Conservation (phyloP, 1,284 basidiomycete genomes). For the Puccinia triticina region DNA sequence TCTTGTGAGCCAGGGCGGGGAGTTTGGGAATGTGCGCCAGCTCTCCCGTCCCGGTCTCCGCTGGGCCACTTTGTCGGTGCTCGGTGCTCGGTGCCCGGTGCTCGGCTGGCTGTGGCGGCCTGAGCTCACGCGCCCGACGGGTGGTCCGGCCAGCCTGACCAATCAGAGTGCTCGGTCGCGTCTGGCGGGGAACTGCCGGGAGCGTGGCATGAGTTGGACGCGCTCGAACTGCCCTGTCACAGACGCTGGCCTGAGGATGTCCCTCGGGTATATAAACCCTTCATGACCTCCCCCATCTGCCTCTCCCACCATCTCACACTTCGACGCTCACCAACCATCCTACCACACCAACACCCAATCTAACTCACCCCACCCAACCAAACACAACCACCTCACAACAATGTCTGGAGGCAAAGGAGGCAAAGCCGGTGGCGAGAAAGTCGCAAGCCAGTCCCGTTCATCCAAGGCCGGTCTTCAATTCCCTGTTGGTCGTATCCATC, state of each 20-base stretch:
- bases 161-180: conserved; percentile 40
- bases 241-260: not conserved
- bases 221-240: not conserved
- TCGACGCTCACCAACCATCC: not conserved
- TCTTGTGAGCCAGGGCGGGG: not conserved
- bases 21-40: too few relatives aligned
- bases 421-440: conserved; percentile 51
- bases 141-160: conserved; percentile 7
- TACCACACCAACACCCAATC: not conserved
- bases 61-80: not conserved
- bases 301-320: not conserved
- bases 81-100: not conserved
- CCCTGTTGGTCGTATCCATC: conserved; percentile 85
- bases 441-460: conserved; percentile 67
- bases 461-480: conserved; percentile 78
- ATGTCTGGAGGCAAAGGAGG: conserved; percentile 51
- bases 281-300: not conserved
- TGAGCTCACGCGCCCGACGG: not conserved
- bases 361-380: not conserved
- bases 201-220: conserved; percentile 7
- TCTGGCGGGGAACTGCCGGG: not conserved
- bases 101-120: not conserved
- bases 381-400: not conserved
- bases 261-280: conserved; percentile 13
- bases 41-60: too few relatives aligned